Conservation (phyloP, 805 yeast species). For the Nematodospora valgi region DNA sequence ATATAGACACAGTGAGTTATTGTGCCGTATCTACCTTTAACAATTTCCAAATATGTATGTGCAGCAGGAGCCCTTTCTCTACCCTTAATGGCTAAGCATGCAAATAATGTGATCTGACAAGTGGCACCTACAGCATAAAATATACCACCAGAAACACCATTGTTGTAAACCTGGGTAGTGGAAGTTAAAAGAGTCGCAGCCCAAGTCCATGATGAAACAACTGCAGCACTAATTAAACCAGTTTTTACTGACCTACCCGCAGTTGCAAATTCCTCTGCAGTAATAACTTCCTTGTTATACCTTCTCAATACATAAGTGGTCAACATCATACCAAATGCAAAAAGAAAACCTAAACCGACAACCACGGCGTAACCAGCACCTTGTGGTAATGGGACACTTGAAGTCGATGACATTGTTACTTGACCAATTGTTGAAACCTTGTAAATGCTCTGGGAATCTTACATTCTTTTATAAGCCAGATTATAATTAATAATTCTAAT, state of each 20-base stretch:
- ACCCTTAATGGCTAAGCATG: conserved; percentile 82
- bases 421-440: neutral
- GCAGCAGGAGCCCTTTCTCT: conserved; percentile 89
- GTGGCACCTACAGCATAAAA: conserved; percentile 91
- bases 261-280: conserved; percentile 91
- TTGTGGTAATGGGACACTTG: conserved; percentile 48
- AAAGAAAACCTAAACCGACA: conserved; percentile 81
- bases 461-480: too few species aligned
- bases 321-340: conserved; percentile 74
- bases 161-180: conserved; percentile 70
- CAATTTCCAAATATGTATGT: conserved; percentile 85
- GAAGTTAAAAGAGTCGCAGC: conserved; percentile 38
- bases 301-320: conserved; percentile 69
- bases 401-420: neutral
- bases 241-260: conserved; percentile 88
- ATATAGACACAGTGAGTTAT: conserved; percentile 65
- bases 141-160: conserved; percentile 77
- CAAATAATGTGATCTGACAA: conserved; percentile 82
- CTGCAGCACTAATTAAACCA: conserved; percentile 84
- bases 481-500: too few species aligned
- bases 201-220: conserved; percentile 89
- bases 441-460: too few species aligned
- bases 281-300: conserved; percentile 80
- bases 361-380: conserved; percentile 87
- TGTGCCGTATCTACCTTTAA: conserved; percentile 78